Evolutionary conservation across 2,329 filamentous ascomycete species (phyloP), one percentile per base, ranked within the genome.

Genomic region (Colletotrichum sublineola): DNA sequence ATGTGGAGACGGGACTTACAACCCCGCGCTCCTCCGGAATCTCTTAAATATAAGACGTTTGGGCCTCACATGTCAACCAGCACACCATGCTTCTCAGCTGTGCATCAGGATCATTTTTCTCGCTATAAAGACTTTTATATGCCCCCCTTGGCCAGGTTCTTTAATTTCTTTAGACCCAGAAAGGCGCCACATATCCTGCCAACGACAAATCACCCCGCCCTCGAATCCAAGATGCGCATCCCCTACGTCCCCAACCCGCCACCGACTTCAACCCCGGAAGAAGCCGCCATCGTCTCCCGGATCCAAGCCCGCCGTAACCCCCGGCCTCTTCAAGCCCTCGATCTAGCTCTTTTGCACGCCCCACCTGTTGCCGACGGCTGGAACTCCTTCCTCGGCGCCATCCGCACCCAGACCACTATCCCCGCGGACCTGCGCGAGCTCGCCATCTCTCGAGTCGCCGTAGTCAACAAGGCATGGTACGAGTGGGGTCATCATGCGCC

Each of bases 401-500:
- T 92, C 44, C 87, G 90, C 75, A 90, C 88, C 53, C 82, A 82
- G 74, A 88, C 88, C 33, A 79, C 77, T 5, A 77, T 92, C 7
- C 67, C 82, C 5, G 86, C 85, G 61, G 86, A 88, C 76, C 78
- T 94, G 65, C 90, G 93, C 75, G 94, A 97, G 84, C 85, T 95
- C 24, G 92, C 93, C 75, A 95, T 97, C 76, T 94, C 90, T 77
- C 89, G 94, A 61, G 93, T 97, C 18, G 94, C 94, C 15, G 91
- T 92, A 20, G 88, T 94, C 77, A 97, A 97, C 82, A 82, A 87
- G 24, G 94, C 94, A 1, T 94, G 92, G 90, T 97, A 95, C 81
- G 94, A 97, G 81, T 97, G 93, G 94, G 88, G 84, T 46, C 89
- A 94, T 67, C 94, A 97, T 79, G 91, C 91, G 20, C 94, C 94